phyloP scores from a whole-genome alignment of 2,329 filamentous ascomycete species.

The Geosmithia putterillii region DNA sequence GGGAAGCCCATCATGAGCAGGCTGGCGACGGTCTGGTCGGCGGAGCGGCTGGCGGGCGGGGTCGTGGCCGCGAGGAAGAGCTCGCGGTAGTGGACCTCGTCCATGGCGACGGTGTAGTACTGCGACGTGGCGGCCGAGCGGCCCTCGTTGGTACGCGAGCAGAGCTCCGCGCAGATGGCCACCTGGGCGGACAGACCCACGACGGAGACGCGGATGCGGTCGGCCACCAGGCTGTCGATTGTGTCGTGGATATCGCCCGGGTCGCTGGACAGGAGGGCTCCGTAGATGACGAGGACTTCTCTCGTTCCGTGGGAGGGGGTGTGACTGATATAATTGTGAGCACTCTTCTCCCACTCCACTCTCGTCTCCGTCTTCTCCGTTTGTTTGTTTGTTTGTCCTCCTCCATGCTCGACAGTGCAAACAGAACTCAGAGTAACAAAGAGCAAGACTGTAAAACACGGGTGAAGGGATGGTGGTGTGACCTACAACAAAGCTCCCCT shows the following conservation, averaged over 20 bases:
- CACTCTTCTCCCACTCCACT: too few species aligned
- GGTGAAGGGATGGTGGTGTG: not conserved
- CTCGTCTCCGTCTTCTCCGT: too few species aligned
- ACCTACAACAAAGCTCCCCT: slow-evolving; percentile 74
- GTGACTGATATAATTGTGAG: slow-evolving; percentile 41
- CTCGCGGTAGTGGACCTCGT: slow-evolving; percentile 68
- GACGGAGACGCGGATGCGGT: slow-evolving; percentile 78
- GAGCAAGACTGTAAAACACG: not conserved
- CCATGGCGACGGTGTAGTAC: slow-evolving; percentile 73
- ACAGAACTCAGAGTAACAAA: too few species aligned
- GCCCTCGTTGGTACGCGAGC: slow-evolving; percentile 73
- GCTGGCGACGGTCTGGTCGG: slow-evolving; percentile 44
- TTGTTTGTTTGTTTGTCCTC: too few species aligned
- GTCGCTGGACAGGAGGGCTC: slow-evolving; percentile 79
- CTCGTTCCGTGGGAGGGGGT: slow-evolving; percentile 86
- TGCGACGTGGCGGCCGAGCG: slow-evolving; percentile 54
- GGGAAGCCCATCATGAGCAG: slow-evolving; percentile 98
- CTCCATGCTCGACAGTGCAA: too few species aligned
- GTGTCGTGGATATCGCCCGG: slow-evolving; percentile 93
- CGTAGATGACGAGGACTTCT: slow-evolving; percentile 85
- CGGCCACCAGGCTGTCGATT: slow-evolving; percentile 62
- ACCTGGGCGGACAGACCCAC: slow-evolving; percentile 87
- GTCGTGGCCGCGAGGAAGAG: slow-evolving; percentile 83
- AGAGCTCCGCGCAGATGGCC: slow-evolving; percentile 83
- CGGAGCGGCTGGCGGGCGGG: slow-evolving; percentile 67